These are phyloP conservation scores for Kodamaea nitidulidarum DNA, from an alignment of 805 yeast species.

Conservation along the genomic window DNA sequence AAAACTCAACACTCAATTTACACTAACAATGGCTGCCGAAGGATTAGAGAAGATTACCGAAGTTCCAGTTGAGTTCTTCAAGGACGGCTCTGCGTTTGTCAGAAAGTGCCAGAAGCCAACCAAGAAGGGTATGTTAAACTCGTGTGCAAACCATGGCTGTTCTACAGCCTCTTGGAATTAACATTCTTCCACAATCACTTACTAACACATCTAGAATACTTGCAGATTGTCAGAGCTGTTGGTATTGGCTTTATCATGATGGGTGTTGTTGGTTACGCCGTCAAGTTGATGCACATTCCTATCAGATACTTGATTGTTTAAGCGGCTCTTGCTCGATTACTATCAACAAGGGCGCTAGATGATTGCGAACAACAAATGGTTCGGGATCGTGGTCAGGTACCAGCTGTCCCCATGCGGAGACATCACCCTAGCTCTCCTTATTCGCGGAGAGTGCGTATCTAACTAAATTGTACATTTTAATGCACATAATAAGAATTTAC, in stretches of 20 bases:
- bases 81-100: slow-evolving; percentile 86
- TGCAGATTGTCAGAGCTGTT: slow-evolving; percentile 87
- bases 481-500: background rate
- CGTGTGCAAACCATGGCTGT: too few relatives aligned
- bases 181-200: background rate
- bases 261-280: slow-evolving; percentile 96
- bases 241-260: slow-evolving; percentile 96
- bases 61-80: slow-evolving; percentile 85
- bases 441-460: background rate
- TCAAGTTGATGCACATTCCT: slow-evolving; percentile 92
- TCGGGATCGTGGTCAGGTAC: slow-evolving; percentile 1
- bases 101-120: slow-evolving; percentile 92
- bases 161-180: background rate
- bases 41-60: slow-evolving; percentile 75
- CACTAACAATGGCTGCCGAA: slow-evolving; percentile 41
- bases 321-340: slow-evolving; percentile 15
- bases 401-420: background rate
- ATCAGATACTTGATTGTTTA: slow-evolving; percentile 92
- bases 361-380: background rate
- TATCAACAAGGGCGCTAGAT: background rate
- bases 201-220: slow-evolving; percentile 57
- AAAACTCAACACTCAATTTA: background rate
- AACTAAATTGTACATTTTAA: background rate
- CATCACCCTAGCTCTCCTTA: background rate
- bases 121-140: slow-evolving; percentile 53